These are phyloP conservation scores for Allium cepa DNA, from an alignment of 106 monocot genomes.

Conservation along the genomic window DNA sequence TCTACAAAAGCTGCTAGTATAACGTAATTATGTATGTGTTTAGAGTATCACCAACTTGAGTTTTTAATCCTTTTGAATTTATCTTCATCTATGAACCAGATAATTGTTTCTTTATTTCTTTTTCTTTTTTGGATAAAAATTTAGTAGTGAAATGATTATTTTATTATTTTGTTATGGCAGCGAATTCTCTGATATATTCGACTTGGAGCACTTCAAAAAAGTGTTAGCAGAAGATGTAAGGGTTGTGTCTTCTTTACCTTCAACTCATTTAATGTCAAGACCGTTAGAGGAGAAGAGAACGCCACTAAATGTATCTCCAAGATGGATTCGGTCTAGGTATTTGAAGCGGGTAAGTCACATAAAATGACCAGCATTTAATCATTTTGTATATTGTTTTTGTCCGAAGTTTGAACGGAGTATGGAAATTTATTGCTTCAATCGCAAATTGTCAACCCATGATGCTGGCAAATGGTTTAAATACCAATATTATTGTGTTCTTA, in stretches of 20 bases:
- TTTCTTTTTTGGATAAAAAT: no score
- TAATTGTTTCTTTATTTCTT: no score
- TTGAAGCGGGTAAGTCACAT: constrained; percentile 35
- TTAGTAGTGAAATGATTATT: no score
- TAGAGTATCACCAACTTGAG: no score
- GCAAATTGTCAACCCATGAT: not conserved
- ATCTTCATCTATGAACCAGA: no score
- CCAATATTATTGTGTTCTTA: no score
- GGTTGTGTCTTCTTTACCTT: constrained; percentile 73
- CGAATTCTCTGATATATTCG: constrained; percentile 88
- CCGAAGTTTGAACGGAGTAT: not conserved
- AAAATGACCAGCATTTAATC: no score
- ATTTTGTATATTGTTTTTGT: no score
- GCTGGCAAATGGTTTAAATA: not conserved
- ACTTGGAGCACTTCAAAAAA: constrained; percentile 77
- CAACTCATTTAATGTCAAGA: constrained; percentile 62
- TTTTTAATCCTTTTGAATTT: no score
- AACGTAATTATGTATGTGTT: no score
- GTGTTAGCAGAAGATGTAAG: constrained; percentile 65
- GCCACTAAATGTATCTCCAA: constrained; percentile 58
- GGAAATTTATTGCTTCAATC: not conserved
- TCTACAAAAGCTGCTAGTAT: no score
- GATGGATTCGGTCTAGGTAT: constrained; percentile 68
- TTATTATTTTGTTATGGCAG: constrained; percentile 22
- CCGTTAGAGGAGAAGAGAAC: constrained; percentile 63